A percentile compares a stretch with the other conserved stretches of the same genome.
Conservation (phyloP, 768 basidiomycete species). For the Termitomyces sp. region DNA sequence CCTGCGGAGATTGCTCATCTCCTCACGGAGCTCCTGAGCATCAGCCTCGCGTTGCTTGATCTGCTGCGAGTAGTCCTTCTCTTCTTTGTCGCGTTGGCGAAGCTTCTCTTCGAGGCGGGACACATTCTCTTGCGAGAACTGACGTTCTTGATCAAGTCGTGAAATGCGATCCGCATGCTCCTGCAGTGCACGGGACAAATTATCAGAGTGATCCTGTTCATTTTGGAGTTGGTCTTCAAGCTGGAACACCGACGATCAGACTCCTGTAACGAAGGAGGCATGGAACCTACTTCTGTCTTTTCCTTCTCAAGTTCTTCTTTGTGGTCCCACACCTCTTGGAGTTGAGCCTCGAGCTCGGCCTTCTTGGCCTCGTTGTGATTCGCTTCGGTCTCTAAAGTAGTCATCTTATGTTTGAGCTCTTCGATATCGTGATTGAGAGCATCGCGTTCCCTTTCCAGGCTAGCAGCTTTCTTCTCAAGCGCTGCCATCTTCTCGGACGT, state of each 20-base stretch:
- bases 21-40: slow-evolving; percentile 46
- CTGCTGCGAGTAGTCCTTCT: slow-evolving; percentile 40
- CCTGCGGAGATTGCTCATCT: slow-evolving; percentile 47
- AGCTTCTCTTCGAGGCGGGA: slow-evolving; percentile 54
- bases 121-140: slow-evolving; percentile 47
- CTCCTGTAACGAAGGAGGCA: neutral
- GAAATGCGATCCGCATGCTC: slow-evolving; percentile 48
- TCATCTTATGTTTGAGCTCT: slow-evolving; percentile 35
- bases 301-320: slow-evolving; percentile 55
- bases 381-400: slow-evolving; percentile 49
- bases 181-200: slow-evolving; percentile 41
- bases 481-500: slow-evolving; percentile 39
- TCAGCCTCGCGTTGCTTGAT: slow-evolving; percentile 46
- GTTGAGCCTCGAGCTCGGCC: slow-evolving; percentile 47
- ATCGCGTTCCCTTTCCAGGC: slow-evolving; percentile 34
- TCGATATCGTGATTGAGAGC: slow-evolving; percentile 32
- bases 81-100: slow-evolving; percentile 50
- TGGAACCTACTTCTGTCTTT: slow-evolving; percentile 40
- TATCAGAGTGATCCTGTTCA: slow-evolving; percentile 46
- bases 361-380: slow-evolving; percentile 50
- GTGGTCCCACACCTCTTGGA: slow-evolving; percentile 45
- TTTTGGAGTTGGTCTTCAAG: slow-evolving; percentile 47
- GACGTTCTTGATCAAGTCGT: slow-evolving; percentile 48
- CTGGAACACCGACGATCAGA: slow-evolving; percentile 22
- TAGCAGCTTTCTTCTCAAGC: slow-evolving; percentile 29